Evolutionary conservation across 148 eudicot species (phyloP).

Genomic region (Silene latifolia): DNA sequence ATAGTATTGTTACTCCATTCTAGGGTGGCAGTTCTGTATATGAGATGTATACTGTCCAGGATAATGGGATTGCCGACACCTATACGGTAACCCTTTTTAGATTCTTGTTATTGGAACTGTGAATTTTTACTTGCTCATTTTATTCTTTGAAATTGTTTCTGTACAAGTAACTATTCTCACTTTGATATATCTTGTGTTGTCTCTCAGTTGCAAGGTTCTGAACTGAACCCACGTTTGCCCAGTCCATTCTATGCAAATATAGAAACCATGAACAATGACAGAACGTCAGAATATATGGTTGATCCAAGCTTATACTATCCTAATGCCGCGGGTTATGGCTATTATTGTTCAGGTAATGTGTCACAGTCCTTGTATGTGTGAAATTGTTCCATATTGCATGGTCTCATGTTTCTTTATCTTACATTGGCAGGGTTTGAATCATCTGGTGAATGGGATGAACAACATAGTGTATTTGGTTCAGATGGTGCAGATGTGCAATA

Average conservation of each 20-base stretch:
- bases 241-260: conserved; percentile 38
- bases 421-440: conserved; percentile 61
- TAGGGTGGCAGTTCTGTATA: conserved; percentile 45
- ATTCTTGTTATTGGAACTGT: not conserved
- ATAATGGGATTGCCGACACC: conserved; percentile 46
- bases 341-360: conserved; percentile 70
- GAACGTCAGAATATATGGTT: conserved; percentile 58
- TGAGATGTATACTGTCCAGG: conserved; percentile 44
- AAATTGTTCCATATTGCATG: not conserved
- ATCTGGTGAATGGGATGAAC: conserved; percentile 76
- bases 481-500: conserved; percentile 80
- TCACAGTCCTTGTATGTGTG: not conserved
- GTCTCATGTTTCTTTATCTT: not conserved
- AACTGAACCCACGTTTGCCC: conserved; percentile 40
- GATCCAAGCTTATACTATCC: conserved; percentile 78
- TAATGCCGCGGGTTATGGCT: conserved; percentile 71
- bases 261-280: conserved; percentile 57
- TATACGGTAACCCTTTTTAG: conserved; percentile 38
- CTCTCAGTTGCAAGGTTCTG: conserved; percentile 51
- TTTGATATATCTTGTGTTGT: conserved; percentile 4
- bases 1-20: not conserved
- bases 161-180: not conserved
- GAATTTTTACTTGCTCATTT: not conserved
- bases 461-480: conserved; percentile 64
- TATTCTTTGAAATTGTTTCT: not conserved